Evolutionary conservation across 352 stramenopile genomes (phyloP).

Genomic region (Phytophthora crassamura): DNA sequence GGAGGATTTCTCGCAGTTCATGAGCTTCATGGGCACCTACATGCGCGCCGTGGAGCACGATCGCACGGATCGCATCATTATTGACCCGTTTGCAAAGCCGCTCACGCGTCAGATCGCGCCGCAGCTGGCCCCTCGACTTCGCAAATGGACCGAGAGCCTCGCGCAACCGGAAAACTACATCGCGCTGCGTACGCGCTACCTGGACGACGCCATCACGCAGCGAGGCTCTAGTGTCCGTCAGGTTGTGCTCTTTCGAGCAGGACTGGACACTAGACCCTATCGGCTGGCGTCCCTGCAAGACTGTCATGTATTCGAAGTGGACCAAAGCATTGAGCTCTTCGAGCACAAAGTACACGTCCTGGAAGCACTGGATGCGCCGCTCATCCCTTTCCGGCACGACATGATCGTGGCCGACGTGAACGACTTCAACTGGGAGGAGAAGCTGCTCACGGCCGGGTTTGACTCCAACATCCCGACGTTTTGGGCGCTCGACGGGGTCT

Average conservation of each 20-base stretch:
- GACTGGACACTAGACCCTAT: constrained; percentile 47
- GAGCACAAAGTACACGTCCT: constrained; percentile 51
- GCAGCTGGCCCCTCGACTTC: constrained; percentile 10
- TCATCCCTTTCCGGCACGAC: constrained; percentile 41
- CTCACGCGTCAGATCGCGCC: constrained; percentile 17
- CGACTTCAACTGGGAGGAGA: constrained; percentile 46
- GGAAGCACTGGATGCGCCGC: constrained; percentile 19
- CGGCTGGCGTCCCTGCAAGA: constrained; percentile 38
- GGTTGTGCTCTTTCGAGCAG: constrained; percentile 46
- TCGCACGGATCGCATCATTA: constrained; percentile 16
- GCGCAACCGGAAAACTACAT: constrained; percentile 29
- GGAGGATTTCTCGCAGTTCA: constrained; percentile 21
- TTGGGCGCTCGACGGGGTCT: constrained; percentile 52
- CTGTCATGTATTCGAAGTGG: constrained; percentile 51
- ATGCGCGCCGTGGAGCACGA: constrained; percentile 14
- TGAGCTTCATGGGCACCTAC: constrained; percentile 20
- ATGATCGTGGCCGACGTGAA: constrained; percentile 50
- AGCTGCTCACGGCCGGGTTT: constrained; percentile 42
- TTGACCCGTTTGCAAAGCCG: constrained; percentile 20
- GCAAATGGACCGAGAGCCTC: constrained; percentile 16
- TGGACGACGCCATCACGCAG: constrained; percentile 45
- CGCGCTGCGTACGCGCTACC: constrained; percentile 43
- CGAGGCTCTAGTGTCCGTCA: constrained; percentile 39
- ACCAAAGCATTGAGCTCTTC: constrained; percentile 44
- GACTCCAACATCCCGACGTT: constrained; percentile 47